Evolutionary conservation across 1,139 yeast genomes (phyloP).

Genomic region (Hyphopichia pseudoburtonii): DNA sequence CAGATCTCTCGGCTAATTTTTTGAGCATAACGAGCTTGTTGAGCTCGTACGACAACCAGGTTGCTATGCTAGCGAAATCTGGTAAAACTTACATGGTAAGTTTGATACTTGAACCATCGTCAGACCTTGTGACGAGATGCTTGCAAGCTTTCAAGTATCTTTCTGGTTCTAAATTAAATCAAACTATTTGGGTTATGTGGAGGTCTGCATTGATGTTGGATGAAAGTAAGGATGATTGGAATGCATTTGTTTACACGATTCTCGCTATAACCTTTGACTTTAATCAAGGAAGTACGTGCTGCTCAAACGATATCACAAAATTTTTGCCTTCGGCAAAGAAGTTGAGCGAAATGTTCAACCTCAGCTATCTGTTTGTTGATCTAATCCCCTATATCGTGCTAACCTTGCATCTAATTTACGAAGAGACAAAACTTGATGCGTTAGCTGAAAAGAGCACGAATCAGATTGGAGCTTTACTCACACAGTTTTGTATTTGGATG

Average conservation of each 20-base stretch:
- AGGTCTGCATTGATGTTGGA: conserved; percentile 51
- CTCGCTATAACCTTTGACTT: conserved; percentile 50
- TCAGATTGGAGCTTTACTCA: conserved; percentile 53
- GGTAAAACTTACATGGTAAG: conserved; percentile 31
- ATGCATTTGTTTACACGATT: conserved; percentile 54
- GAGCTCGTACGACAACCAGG: conserved; percentile 28
- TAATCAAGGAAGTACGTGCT: conserved; percentile 16
- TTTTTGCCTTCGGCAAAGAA: conserved; percentile 38
- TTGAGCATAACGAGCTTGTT: conserved; percentile 20
- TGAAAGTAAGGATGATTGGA: conserved; percentile 56
- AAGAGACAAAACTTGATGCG: conserved; percentile 66
- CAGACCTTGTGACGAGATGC: conserved; percentile 41
- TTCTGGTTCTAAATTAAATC: conserved; percentile 58
- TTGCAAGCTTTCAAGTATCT: conserved; percentile 52
- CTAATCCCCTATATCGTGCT: conserved; percentile 63
- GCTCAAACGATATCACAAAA: conserved; percentile 36
- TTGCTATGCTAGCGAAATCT: conserved; percentile 22
- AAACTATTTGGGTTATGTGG: conserved; percentile 65
- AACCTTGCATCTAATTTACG: conserved; percentile 73
- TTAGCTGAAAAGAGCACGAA: conserved; percentile 36
- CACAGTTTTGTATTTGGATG: conserved; percentile 65
- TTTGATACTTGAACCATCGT: conserved; percentile 48
- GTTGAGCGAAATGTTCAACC: conserved; percentile 26
- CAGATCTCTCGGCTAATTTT: conserved; percentile 19
- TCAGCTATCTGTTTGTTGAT: conserved; percentile 43